Conservation (phyloP, 2,329 filamentous ascomycete genomes). For the Cordyceps pruinosa region DNA sequence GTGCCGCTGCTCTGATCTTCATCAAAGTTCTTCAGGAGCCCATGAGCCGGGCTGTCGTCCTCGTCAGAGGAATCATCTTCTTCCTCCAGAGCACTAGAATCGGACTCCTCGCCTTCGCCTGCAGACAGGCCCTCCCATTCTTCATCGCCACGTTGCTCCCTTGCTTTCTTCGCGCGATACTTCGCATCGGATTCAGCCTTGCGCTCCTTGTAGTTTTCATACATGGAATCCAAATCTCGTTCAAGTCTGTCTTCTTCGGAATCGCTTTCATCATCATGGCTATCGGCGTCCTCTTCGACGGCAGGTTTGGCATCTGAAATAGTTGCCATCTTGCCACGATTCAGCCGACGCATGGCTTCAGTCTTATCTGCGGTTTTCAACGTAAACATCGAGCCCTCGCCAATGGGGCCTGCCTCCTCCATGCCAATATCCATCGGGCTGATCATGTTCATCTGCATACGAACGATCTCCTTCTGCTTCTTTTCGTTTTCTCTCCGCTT, state of each 20-base stretch:
- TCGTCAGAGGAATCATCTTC: slow-evolving; percentile 39
- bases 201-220: slow-evolving; percentile 75
- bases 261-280: slow-evolving; percentile 61
- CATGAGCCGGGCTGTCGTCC: slow-evolving; percentile 19
- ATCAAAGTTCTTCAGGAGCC: slow-evolving; percentile 38
- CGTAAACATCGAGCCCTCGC: slow-evolving; percentile 78
- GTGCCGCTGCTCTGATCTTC: slow-evolving; percentile 15
- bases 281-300: slow-evolving; percentile 30
- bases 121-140: slow-evolving; percentile 89
- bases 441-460: slow-evolving; percentile 96
- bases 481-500: slow-evolving; percentile 83
- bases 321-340: slow-evolving; percentile 70
- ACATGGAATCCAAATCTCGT: slow-evolving; percentile 77
- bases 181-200: slow-evolving; percentile 79
- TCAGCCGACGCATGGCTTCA: slow-evolving; percentile 53
- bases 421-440: slow-evolving; percentile 93
- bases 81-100: slow-evolving; percentile 56
- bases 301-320: slow-evolving; percentile 49
- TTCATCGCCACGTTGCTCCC: slow-evolving; percentile 73
- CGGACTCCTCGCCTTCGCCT: slow-evolving; percentile 50
- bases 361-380: slow-evolving; percentile 76
- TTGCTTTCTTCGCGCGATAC: slow-evolving; percentile 80
- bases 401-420: slow-evolving; percentile 72
- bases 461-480: slow-evolving; percentile 90
- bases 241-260: slow-evolving; percentile 79